Base-by-base conservation (phyloP, 352 stramenopile species). In the Globisporangium mamillatum region DNA sequence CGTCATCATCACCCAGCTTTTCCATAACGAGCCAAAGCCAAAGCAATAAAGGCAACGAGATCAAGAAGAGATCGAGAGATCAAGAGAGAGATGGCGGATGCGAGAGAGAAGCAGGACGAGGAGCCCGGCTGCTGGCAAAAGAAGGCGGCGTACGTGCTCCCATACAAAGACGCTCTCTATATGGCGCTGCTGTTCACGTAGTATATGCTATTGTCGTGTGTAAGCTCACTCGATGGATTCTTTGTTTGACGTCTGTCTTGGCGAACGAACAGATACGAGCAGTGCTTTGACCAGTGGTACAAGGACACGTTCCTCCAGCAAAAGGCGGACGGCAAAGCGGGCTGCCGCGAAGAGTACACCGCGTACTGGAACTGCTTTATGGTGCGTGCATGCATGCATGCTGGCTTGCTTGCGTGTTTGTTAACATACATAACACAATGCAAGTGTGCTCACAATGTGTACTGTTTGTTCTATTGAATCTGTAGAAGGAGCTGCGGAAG, bases 281-380 rank as follows among this genome's bases (percentile, higher is more conserved):
- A 93, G 66, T 95, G 88, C 78, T 95, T 95, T 75, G 88, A 95
- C 67, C 77, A 83, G 73, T 95, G 88, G 88, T 95, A 94, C 75
- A 91, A 85, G 57, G 76, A 94, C 44, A 78, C 94, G 32, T 95
- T 95, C 66, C 73, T 95, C 22, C 84, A 92, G 76, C 75, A 91
- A 54, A 94, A 92, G 65, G 86, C 82, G 38, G 60, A 88, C 38
- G 84, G 84, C 61, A 71, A 88, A 64, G 71, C 93, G 16, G 88
- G 88, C 60, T 95, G 88, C 58, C 76, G 90, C 67, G 77, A 91
- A 46, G 83, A 94, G 74, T 95, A 95, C 76, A 81, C 89, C 50
- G 79, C 80, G 7, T 95, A 95, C 68, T 79, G 68, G 54, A 76
- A 78, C 24, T 95, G 86, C 76, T 92, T 86, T 55, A 59, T 87